These are phyloP conservation scores for Lentinula boryana DNA, from an alignment of 768 basidiomycete genomes.

Conservation along the genomic window DNA sequence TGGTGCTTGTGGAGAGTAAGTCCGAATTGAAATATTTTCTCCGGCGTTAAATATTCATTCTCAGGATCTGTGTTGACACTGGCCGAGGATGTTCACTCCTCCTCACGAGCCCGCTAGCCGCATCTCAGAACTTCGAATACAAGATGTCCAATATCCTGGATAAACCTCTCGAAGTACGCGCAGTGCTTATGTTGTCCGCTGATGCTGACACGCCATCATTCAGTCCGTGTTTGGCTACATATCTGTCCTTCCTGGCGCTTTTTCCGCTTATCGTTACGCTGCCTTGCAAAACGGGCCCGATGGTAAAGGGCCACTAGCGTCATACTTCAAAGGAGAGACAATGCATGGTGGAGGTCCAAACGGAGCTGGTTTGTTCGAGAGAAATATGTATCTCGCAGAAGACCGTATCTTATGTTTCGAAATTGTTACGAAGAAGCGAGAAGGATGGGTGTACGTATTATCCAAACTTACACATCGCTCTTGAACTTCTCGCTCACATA, in stretches of 20 bases:
- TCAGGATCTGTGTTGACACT: constrained; percentile 76
- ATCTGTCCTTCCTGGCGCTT: constrained; percentile 86
- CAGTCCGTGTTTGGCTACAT: constrained; percentile 84
- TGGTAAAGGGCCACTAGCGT: constrained; percentile 85
- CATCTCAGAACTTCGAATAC: constrained; percentile 97
- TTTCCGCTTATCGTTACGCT: constrained; percentile 87
- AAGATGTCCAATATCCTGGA: constrained; percentile 97
- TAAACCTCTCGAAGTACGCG: constrained; percentile 82
- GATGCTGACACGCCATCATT: neutral
- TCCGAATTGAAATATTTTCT: neutral
- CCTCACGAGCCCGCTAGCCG: constrained; percentile 72
- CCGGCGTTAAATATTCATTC: neutral
- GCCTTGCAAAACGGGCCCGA: constrained; percentile 83
- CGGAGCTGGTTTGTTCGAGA: constrained; percentile 71
- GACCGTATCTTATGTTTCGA: constrained; percentile 92
- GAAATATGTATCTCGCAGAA: constrained; percentile 91
- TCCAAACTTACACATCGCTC: neutral
- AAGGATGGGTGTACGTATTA: constrained; percentile 68
- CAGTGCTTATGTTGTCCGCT: neutral
- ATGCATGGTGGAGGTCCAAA: constrained; percentile 64
- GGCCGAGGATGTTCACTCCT: constrained; percentile 69
- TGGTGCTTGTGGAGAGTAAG: constrained; percentile 92
- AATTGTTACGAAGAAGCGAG: constrained; percentile 84
- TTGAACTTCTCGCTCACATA: neutral
- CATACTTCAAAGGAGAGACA: constrained; percentile 90